phyloP scores from a whole-genome alignment of 2,329 filamentous ascomycete genomes.

The Pseudonectria buxi region DNA sequence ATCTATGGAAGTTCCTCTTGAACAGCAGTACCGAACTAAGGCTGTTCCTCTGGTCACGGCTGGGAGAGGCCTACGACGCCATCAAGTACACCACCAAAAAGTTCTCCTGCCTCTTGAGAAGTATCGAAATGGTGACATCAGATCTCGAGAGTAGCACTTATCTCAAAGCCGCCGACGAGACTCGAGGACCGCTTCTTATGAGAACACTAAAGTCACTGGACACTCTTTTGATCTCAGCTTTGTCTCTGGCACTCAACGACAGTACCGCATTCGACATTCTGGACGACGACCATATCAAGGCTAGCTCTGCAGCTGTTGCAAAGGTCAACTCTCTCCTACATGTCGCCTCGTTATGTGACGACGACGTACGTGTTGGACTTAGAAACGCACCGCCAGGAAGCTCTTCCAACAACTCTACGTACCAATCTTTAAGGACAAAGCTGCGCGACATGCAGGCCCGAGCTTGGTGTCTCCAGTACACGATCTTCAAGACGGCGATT shows the following conservation, averaged over 20 bases:
- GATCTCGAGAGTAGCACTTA: constrained; percentile 58
- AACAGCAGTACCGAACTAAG: constrained; percentile 76
- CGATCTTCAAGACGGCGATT: constrained; percentile 68
- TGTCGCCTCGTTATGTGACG: constrained; percentile 73
- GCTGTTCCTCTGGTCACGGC: constrained; percentile 80
- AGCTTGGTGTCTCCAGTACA: constrained; percentile 82
- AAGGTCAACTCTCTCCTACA: constrained; percentile 71
- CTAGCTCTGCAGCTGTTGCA: constrained; percentile 65
- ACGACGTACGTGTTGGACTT: constrained; percentile 75
- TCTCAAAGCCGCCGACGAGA: constrained; percentile 49
- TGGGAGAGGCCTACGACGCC: constrained; percentile 80
- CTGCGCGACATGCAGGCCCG: constrained; percentile 83
- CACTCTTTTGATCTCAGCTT: constrained; percentile 63
- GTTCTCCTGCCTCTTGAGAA: constrained; percentile 77
- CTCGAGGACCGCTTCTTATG: constrained; percentile 65
- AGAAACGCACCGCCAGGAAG: constrained; percentile 51
- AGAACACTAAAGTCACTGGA: constrained; percentile 74
- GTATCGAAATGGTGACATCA: constrained; percentile 73
- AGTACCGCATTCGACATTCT: constrained; percentile 72
- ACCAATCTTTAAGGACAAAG: constrained; percentile 52
- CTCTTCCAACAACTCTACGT: constrained; percentile 48
- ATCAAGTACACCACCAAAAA: constrained; percentile 85
- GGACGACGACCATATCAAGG: constrained; percentile 68
- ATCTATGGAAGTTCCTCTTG: constrained; percentile 80
- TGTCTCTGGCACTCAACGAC: constrained; percentile 64